Evolutionary conservation across 306 rosid species (phyloP).

Genomic region (Dryas drummondii): DNA sequence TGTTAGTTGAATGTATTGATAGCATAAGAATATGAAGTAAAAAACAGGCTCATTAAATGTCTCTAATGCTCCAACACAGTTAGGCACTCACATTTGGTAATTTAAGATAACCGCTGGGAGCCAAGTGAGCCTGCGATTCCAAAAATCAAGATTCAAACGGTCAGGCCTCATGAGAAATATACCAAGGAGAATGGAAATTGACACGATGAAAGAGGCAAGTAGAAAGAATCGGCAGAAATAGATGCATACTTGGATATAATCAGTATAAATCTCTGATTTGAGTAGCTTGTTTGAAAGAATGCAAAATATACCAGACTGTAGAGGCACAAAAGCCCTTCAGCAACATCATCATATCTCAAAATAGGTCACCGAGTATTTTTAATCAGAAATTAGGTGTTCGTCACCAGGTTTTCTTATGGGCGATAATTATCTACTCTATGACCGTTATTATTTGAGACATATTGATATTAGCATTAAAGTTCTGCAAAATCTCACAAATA

Average conservation of each 20-base stretch:
- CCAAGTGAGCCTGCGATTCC: conserved; percentile 71
- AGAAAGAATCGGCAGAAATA: conserved; percentile 18
- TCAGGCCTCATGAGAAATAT: conserved; percentile 20
- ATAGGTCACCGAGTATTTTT: conserved; percentile 7
- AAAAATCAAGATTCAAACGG: conserved; percentile 22
- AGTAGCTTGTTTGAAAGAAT: conserved; percentile 52
- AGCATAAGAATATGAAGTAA: not conserved
- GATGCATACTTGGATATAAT: conserved; percentile 62
- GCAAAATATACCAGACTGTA: conserved; percentile 68
- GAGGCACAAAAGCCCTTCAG: conserved; percentile 29
- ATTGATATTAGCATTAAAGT: not conserved
- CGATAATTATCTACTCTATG: not conserved
- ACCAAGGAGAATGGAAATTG: not conserved
- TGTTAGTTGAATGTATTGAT: not conserved
- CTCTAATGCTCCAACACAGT: conserved; percentile 15
- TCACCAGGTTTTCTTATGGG: not conserved
- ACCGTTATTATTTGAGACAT: not conserved
- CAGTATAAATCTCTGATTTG: conserved; percentile 67
- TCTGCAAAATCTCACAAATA: not conserved
- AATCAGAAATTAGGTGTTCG: not conserved
- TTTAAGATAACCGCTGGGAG: conserved; percentile 91
- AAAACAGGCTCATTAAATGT: conserved; percentile 6
- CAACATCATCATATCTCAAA: conserved; percentile 8
- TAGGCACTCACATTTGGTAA: conserved; percentile 76
- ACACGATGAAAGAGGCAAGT: not conserved